Percentiles rank a stretch among this genome's conserved stretches.
Evolutionary conservation across 345 rosid species (phyloP).

Genomic region (Carallia pectinifolia): DNA sequence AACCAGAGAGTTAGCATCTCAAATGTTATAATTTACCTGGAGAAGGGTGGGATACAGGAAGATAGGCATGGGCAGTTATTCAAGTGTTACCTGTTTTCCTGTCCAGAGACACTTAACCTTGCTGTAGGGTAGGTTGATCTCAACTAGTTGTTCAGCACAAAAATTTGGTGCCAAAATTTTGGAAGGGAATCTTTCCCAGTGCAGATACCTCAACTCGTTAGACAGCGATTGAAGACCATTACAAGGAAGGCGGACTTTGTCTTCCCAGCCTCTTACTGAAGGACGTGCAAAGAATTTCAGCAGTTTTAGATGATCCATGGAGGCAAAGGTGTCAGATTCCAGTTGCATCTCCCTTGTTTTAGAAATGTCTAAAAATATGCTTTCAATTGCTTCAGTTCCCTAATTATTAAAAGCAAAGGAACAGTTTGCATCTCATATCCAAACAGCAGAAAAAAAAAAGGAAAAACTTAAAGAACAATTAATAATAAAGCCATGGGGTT

Average conservation of each 20-base stretch:
- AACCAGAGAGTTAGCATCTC: neutral
- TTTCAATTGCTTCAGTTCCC: constrained; percentile 2
- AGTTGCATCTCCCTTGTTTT: neutral
- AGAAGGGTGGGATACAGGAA: neutral
- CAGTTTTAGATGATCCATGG: constrained; percentile 8
- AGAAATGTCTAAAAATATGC: constrained; percentile 1
- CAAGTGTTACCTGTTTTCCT: neutral
- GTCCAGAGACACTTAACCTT: neutral
- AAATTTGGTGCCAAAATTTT: constrained; percentile 1
- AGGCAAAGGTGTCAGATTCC: neutral
- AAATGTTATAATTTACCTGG: neutral
- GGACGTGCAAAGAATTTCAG: neutral
- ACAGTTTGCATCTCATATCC: no score
- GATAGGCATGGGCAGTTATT: neutral
- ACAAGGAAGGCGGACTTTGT: constrained; percentile 2
- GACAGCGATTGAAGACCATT: neutral
- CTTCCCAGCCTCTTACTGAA: neutral
- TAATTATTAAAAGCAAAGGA: neutral
- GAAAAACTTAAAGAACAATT: neutral
- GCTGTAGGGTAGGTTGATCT: neutral
- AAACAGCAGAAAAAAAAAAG: neutral
- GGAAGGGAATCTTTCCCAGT: constrained; percentile 3
- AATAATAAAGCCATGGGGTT: no score
- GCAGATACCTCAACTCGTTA: constrained; percentile 1
- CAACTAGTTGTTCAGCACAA: neutral